phyloP scores from a whole-genome alignment of 306 rosid species.

The Medicago ruthenica region DNA sequence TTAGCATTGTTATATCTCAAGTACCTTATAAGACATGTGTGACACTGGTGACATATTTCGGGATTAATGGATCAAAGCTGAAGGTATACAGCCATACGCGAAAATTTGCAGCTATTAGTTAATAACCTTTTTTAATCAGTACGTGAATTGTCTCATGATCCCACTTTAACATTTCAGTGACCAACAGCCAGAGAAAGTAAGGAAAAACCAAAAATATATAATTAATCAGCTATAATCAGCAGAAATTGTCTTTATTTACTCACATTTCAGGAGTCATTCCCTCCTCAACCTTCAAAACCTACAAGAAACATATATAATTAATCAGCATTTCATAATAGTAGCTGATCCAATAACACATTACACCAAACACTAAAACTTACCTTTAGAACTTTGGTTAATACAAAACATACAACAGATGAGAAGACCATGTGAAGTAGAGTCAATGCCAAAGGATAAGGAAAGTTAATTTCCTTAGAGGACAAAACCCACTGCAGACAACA shows the following conservation, averaged over 20 bases:
- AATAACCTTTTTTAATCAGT: constrained; percentile 10
- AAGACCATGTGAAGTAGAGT: constrained; percentile 98
- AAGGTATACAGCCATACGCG: background rate
- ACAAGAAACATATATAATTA: constrained; percentile 39
- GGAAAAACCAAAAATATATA: constrained; percentile 16
- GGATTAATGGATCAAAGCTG: constrained; percentile 10
- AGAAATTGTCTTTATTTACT: constrained; percentile 47
- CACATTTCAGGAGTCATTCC: constrained; percentile 97
- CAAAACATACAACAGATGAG: constrained; percentile 88
- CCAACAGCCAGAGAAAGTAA: background rate
- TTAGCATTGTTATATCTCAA: too few species aligned
- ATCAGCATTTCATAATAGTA: constrained; percentile 22
- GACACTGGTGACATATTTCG: too few species aligned
- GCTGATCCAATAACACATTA: constrained; percentile 30
- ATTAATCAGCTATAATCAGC: constrained; percentile 35
- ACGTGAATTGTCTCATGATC: constrained; percentile 7
- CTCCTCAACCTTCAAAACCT: constrained; percentile 95
- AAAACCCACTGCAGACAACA: constrained; percentile 86
- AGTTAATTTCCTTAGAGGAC: constrained; percentile 96
- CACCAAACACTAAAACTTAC: constrained; percentile 49
- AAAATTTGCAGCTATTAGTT: constrained; percentile 12
- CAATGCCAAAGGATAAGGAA: constrained; percentile 95
- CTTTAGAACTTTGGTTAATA: constrained; percentile 87
- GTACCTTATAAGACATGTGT: too few species aligned
- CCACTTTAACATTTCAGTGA: constrained; percentile 30